These are phyloP conservation scores for Penicillium arizonense DNA, from an alignment of 495 filamentous ascomycete species.

Conservation along the genomic window DNA sequence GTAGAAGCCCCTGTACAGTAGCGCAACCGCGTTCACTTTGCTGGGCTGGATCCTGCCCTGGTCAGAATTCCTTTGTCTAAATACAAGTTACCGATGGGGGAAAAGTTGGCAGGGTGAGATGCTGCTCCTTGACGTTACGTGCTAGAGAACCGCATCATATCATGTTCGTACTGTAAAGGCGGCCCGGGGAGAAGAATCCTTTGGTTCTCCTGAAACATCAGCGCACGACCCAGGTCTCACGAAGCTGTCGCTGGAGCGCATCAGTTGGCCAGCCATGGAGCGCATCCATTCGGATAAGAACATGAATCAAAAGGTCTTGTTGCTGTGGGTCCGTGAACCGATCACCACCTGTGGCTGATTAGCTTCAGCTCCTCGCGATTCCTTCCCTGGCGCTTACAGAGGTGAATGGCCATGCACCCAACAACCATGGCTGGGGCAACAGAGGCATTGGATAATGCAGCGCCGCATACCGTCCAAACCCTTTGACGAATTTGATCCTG, in stretches of 20 bases:
- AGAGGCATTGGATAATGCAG: conserved; percentile 22
- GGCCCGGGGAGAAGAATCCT: too few relatives aligned
- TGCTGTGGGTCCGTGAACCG: conserved; percentile 24
- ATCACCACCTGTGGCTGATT: conserved; percentile 19
- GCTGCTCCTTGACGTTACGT: too few relatives aligned
- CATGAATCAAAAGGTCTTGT: conserved; percentile 21
- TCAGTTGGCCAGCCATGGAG: conserved; percentile 27
- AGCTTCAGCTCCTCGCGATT: background rate
- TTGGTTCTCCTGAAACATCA: conserved; percentile 5
- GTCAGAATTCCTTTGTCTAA: too few relatives aligned
- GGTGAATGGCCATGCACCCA: conserved; percentile 25
- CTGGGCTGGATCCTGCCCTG: too few relatives aligned
- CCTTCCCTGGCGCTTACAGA: conserved; percentile 12
- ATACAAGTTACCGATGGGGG: too few relatives aligned
- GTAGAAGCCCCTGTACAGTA: background rate
- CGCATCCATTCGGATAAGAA: conserved; percentile 16
- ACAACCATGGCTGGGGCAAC: conserved; percentile 26
- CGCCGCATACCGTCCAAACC: conserved; percentile 25
- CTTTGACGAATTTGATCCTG: conserved; percentile 22
- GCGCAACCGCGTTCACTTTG: too few relatives aligned
- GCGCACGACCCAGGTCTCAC: conserved; percentile 20
- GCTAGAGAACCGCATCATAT: too few relatives aligned
- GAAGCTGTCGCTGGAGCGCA: conserved; percentile 21
- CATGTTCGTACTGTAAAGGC: too few relatives aligned
- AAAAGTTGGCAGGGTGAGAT: too few relatives aligned